Evolutionary conservation across 108 stramenopile genomes (phyloP), one percentile per base, ranked within the genome.

Genomic region (Fragilariopsis cylindrus): DNA sequence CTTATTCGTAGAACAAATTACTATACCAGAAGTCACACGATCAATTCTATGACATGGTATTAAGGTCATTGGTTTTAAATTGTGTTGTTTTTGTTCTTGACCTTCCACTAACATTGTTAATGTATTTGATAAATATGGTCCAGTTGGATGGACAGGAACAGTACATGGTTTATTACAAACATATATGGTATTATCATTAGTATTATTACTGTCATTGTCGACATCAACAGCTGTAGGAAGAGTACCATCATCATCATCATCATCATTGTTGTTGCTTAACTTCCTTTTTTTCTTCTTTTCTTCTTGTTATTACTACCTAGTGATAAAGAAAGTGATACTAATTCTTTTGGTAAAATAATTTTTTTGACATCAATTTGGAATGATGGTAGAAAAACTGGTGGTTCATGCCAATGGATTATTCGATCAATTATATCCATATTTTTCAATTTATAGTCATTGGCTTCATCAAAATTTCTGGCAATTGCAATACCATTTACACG

Each of bases 21-120:
- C 83, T 42, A 94, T 62, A 43, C 93, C 93, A 66, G 87, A 88
- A 15, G 93, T 94, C 39, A 75, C 84, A 19, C 93, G 87, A 78
- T 95, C 94, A 43, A 90, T 85, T 12, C 94, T 72, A 65, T 95
- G 94, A 60, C 89, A 87, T 48, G 94, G 92, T 39, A 81, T 79
- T 40, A 95, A 69, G 12, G 88, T 76, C 72, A 74, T 84, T 4
- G 83, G 83, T n/a, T 44, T 60, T 21, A 90, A 63, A 18, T 30
- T 30, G 0, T 30, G 0, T 63, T 81, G n/a, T n/a, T n/a, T n/a
- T 74, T 93, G n/a, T n/a, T n/a, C n/a, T n/a, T n/a, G 90, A 3
- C 83, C 92, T 75, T 95, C 89, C 7, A 92, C 82, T 85, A 93
- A 82, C 21, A 89, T 71, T 15, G 90, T 87, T 12, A 95, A 71